Conservation (phyloP, 495 filamentous ascomycete species). For the Bacidia rubella region DNA sequence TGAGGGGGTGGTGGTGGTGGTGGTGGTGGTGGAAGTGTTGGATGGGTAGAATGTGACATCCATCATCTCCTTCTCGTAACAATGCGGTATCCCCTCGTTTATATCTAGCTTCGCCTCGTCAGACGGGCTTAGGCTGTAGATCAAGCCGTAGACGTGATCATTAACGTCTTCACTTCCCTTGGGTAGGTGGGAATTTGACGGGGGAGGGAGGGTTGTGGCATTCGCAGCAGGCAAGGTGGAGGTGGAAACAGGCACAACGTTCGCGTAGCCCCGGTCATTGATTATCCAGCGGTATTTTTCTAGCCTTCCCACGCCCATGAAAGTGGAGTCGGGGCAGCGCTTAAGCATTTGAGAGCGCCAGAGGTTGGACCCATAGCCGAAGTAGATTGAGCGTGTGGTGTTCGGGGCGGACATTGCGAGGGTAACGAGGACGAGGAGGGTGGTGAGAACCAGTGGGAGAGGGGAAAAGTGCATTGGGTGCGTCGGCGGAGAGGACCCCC, state of each 20-base stretch:
- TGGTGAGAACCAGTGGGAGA: neutral
- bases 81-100: conserved; percentile 51
- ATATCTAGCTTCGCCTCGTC: conserved; percentile 38
- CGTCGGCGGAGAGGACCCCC: too few relatives aligned
- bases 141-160: conserved; percentile 36
- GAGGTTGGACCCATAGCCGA: conserved; percentile 64
- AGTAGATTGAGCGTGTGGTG: conserved; percentile 30
- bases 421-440: neutral
- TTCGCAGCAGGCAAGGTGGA: neutral
- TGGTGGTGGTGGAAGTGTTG: conserved; percentile 30
- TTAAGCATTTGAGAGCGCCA: conserved; percentile 49
- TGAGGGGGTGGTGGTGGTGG: conserved; percentile 22
- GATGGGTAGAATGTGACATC: conserved; percentile 28
- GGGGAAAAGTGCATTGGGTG: neutral
- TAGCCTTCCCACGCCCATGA: conserved; percentile 33
- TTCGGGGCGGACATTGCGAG: neutral
- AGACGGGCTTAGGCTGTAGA: conserved; percentile 29
- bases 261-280: conserved; percentile 54
- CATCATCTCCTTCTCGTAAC: conserved; percentile 27
- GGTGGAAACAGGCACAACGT: conserved; percentile 38
- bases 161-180: too few relatives aligned
- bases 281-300: conserved; percentile 50
- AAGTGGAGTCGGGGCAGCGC: conserved; percentile 46
- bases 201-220: too few relatives aligned
- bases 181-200: too few relatives aligned